Conservation (phyloP, 78 protist genomes). For the Emiliania huxleyi region DNA sequence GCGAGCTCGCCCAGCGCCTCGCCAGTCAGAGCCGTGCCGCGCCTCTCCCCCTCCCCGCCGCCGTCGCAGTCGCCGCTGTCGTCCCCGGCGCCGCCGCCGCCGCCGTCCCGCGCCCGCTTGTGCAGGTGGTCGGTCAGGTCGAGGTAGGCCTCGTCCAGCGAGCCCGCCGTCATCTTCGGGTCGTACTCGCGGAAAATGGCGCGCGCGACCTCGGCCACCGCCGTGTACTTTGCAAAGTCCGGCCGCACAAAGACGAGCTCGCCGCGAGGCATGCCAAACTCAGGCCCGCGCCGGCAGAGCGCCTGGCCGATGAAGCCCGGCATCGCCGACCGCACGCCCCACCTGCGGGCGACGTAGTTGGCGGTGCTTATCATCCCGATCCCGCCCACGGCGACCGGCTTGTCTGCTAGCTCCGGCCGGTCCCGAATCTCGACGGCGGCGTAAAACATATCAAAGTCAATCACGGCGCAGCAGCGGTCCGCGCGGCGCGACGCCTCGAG, state of each 20-base stretch:
- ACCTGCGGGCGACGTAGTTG: slow-evolving; percentile 69
- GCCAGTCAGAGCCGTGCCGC: background rate
- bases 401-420: slow-evolving; percentile 43
- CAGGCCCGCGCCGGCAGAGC: slow-evolving; percentile 31
- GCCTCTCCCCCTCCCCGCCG: no score
- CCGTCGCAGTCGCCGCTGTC: no score
- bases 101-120: no score
- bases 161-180: background rate
- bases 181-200: slow-evolving; percentile 37
- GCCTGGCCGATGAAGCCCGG: slow-evolving; percentile 57
- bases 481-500: background rate
- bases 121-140: slow-evolving; percentile 39
- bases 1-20: background rate
- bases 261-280: background rate
- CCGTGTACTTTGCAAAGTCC: slow-evolving; percentile 4
- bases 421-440: slow-evolving; percentile 57
- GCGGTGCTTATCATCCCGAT: slow-evolving; percentile 65
- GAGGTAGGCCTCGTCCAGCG: slow-evolving; percentile 62
- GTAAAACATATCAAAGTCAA: slow-evolving; percentile 68
- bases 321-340: slow-evolving; percentile 77
- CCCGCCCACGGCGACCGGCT: slow-evolving; percentile 75
- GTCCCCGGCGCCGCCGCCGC: background rate
- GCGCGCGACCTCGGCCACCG: background rate
- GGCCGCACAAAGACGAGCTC: background rate
- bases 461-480: background rate